Evolutionary conservation across 2,329 filamentous ascomycete genomes (phyloP).

Genomic region (Hypoxylon sp.): DNA sequence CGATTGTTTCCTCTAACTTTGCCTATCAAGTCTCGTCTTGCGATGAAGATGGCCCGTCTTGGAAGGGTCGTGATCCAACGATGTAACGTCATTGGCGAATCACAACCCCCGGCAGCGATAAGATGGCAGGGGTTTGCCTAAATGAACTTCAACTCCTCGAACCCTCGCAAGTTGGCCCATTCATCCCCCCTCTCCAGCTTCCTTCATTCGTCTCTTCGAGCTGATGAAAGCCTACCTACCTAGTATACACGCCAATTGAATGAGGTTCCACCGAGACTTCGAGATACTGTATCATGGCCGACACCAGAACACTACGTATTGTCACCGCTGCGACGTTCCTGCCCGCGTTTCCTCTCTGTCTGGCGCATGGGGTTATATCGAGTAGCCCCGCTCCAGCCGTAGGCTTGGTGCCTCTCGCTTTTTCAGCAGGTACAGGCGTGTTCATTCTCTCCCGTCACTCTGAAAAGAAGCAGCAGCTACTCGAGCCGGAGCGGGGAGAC

Average conservation of each 20-base stretch:
- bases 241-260: slow-evolving; percentile 12
- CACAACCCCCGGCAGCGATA: slow-evolving; percentile 34
- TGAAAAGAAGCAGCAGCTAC: slow-evolving; percentile 6
- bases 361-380: slow-evolving; percentile 58
- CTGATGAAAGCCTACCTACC: neutral
- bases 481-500: slow-evolving; percentile 25
- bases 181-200: slow-evolving; percentile 20
- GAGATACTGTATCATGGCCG: slow-evolving; percentile 34
- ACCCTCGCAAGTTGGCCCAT: slow-evolving; percentile 16
- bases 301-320: slow-evolving; percentile 52
- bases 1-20: too few relatives aligned
- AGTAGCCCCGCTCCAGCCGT: slow-evolving; percentile 56
- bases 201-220: slow-evolving; percentile 2
- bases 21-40: neutral
- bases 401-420: slow-evolving; percentile 58
- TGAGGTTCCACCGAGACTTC: neutral
- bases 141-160: slow-evolving; percentile 24
- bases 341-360: slow-evolving; percentile 58
- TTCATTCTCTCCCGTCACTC: slow-evolving; percentile 47
- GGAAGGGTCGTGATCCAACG: slow-evolving; percentile 27
- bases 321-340: slow-evolving; percentile 57
- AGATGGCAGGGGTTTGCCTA: slow-evolving; percentile 28
- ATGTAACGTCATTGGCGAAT: slow-evolving; percentile 34
- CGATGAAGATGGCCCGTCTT: slow-evolving; percentile 19
- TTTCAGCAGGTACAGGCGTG: slow-evolving; percentile 54